Base-by-base conservation (phyloP, 257 asterid genomes). In the Primulina huaijiensis region DNA sequence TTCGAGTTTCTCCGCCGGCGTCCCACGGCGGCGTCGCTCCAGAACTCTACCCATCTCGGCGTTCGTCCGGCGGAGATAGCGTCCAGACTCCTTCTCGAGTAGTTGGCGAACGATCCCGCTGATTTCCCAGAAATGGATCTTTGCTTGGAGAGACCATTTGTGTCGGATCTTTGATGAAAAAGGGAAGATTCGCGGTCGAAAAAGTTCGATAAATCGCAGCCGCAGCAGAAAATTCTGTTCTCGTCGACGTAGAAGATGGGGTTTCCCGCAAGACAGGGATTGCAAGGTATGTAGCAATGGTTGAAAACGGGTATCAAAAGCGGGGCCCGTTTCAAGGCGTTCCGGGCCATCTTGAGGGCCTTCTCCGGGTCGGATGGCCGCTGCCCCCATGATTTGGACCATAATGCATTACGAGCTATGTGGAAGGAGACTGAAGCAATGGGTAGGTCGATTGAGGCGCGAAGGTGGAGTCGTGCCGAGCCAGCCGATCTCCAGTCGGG, bases 401-500 rank as follows among this genome's bases (percentile, higher is more conserved):
- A 92, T 71, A 92, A 67, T n/a, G 93, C 60, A 55, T 90, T 88
- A 5, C 97, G 81, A 8, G 96, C 90, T 9, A 92, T 86, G 78
- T 92, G 98, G 56, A 92, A 92, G 19, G 96, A 88, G 50, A 88
- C 79, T 3, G 97, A 86, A 4, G 98, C 98, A 2, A 87, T 80
- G 33, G 98, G 98, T 8, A 92, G 85, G 29, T 88, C 89, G 23
- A 90, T 82, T 31, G 95, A 83, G 67, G 96, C 93, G 52, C 93
- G 93, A 65, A 92, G 96, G 67, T 86, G 96, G n/a, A 81, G 88
- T 25, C 98, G 88, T 2, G 84, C 83, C 60, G 95, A 67, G 12
- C 98, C 95, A 31, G 89, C 38, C 0, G 96, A 79, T 16, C 96
- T 89, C 98, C 98, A 92, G 83, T 92, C 97, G 3, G 98, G 98